Evolutionary conservation across 495 filamentous ascomycete genomes (phyloP).

Genomic region (Hypoxylon subgilvum): DNA sequence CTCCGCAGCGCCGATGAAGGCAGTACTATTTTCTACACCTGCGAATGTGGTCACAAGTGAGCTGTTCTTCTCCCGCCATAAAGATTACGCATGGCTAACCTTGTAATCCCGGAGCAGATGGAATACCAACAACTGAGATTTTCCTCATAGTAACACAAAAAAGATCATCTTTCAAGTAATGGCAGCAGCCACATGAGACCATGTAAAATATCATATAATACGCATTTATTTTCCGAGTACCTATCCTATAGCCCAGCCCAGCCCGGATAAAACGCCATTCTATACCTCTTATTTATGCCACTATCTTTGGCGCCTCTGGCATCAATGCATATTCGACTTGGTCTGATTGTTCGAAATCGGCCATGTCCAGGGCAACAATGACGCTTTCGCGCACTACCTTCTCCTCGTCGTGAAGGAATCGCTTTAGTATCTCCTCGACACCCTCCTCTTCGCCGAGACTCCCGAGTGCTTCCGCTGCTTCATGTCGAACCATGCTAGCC

Average conservation of each 20-base stretch:
- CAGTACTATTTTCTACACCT: conserved; percentile 85
- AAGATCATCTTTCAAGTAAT: no score
- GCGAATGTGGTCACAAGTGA: conserved; percentile 85
- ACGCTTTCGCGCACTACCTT: conserved; percentile 93
- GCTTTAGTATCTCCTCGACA: conserved; percentile 82
- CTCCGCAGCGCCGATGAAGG: conserved; percentile 94
- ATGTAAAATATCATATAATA: conserved; percentile 31
- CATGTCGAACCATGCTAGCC: conserved; percentile 94
- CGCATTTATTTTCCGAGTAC: conserved; percentile 29
- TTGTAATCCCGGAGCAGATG: conserved; percentile 54
- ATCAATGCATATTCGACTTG: conserved; percentile 90
- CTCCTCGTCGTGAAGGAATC: conserved; percentile 87
- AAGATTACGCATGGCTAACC: conserved; percentile 36
- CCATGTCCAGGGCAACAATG: conserved; percentile 96
- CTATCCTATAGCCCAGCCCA: conserved; percentile 28
- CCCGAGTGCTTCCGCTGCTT: conserved; percentile 96
- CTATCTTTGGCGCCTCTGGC: conserved; percentile 59
- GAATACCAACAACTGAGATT: conserved; percentile 64
- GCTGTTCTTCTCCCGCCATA: conserved; percentile 33
- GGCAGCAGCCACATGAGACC: no score
- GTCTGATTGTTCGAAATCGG: conserved; percentile 89
- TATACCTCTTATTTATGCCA: conserved; percentile 35
- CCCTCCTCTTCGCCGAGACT: conserved; percentile 93
- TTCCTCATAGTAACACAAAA: conserved; percentile 12
- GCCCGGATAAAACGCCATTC: conserved; percentile 36